Percentiles rank a stretch among this genome's conserved stretches.
Evolutionary conservation across 345 rosid genomes (phyloP).

Genomic region (Excoecaria agallocha): DNA sequence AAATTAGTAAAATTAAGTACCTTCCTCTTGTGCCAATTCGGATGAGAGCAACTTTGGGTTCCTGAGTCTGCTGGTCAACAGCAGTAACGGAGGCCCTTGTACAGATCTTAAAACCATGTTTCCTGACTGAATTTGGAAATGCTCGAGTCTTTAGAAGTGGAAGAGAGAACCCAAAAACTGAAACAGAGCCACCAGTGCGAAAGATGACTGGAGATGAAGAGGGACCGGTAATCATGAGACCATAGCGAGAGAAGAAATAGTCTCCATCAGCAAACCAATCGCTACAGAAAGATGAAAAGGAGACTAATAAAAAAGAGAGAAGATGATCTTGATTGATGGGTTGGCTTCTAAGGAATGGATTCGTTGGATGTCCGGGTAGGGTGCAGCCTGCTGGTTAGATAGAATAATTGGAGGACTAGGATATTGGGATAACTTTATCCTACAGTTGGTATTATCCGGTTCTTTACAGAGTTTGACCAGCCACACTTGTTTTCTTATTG

Average conservation of each 20-base stretch:
- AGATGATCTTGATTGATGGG: neutral
- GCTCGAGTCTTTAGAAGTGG: constrained; percentile 34
- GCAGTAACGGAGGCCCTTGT: constrained; percentile 65
- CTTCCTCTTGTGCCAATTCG: constrained; percentile 97
- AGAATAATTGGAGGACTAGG: neutral
- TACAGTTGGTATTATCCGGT: no score
- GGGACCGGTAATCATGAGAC: neutral
- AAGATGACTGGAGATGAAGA: neutral
- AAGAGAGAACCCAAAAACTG: constrained; percentile 42
- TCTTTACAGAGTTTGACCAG: no score
- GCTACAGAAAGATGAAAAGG: neutral
- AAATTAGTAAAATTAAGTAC: constrained; percentile 24
- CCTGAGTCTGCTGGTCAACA: constrained; percentile 54
- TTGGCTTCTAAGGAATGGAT: constrained; percentile 9
- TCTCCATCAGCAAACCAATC: neutral
- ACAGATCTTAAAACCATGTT: constrained; percentile 25
- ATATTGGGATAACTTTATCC: neutral
- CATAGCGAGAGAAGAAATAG: constrained; percentile 8
- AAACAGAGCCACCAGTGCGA: constrained; percentile 17
- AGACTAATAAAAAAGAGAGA: neutral
- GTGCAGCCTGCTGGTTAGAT: neutral
- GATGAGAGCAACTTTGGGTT: constrained; percentile 61
- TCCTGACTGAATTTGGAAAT: constrained; percentile 30
- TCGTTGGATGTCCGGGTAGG: neutral
- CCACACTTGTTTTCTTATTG: no score